phyloP scores from a whole-genome alignment of 306 rosid species.

The Rosa persica region DNA sequence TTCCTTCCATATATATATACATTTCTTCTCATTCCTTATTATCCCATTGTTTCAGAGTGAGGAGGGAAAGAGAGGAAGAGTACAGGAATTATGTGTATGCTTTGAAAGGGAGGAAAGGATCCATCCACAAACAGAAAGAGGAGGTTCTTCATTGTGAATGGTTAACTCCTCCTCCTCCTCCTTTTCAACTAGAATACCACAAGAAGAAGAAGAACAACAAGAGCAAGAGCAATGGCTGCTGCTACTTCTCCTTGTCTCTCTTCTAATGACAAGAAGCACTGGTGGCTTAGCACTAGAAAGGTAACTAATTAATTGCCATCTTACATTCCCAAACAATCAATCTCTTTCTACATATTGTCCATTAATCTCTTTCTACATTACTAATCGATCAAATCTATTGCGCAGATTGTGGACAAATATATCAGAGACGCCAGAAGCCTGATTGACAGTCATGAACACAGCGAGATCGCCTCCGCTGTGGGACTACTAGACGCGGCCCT shows the following conservation, averaged over 20 bases:
- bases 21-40: neutral
- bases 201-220: conserved; percentile 3
- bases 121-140: neutral
- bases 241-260: conserved; percentile 47
- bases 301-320: conserved; percentile 26
- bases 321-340: neutral
- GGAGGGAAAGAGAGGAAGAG: conserved; percentile 15
- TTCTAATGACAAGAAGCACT: conserved; percentile 70
- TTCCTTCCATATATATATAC: conserved; percentile 2
- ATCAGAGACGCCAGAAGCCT: conserved; percentile 69
- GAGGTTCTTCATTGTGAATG: neutral
- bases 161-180: neutral
- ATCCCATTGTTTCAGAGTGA: conserved; percentile 26
- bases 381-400: neutral
- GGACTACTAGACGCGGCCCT: conserved; percentile 80
- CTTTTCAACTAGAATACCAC: neutral
- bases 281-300: conserved; percentile 94
- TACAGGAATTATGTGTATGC: conserved; percentile 26
- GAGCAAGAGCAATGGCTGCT: conserved; percentile 50
- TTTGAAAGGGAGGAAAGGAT: conserved; percentile 21
- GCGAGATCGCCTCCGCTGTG: conserved; percentile 64
- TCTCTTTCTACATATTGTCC: too few relatives aligned
- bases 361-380: neutral
- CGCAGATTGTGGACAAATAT: conserved; percentile 76
- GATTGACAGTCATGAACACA: conserved; percentile 67